phyloP scores from a whole-genome alignment of 768 basidiomycete species.

The Tulasnella sp. region DNA sequence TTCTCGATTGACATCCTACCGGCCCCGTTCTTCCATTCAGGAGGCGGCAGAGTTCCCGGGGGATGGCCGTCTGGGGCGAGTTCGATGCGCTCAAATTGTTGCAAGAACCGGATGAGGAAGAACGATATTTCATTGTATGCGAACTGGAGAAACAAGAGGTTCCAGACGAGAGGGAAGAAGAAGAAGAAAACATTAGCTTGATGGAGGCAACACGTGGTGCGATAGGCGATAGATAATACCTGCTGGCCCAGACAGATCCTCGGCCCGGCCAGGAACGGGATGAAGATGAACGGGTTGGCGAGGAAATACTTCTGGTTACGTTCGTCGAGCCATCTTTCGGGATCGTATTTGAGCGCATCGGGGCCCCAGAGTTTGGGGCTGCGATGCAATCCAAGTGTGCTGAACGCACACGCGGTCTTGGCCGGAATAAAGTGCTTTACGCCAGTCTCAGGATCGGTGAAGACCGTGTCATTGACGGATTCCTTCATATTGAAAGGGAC shows the following conservation, averaged over 20 bases:
- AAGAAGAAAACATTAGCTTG: conserved; percentile 18
- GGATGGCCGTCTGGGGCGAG: conserved; percentile 39
- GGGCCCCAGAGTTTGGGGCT: conserved; percentile 47
- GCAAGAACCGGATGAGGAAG: conserved; percentile 51
- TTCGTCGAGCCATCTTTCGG: conserved; percentile 63
- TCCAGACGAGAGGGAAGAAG: neutral
- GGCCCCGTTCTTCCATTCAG: conserved; percentile 39
- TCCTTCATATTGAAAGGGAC: conserved; percentile 24
- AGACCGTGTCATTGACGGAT: conserved; percentile 2
- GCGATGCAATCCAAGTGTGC: neutral
- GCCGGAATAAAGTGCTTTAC: conserved; percentile 15
- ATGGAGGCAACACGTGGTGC: neutral
- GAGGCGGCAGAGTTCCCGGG: conserved; percentile 45
- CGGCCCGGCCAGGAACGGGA: conserved; percentile 64
- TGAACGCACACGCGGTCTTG: conserved; percentile 9
- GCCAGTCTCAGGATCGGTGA: conserved; percentile 11
- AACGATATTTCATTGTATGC: conserved; percentile 45
- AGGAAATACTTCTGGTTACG: conserved; percentile 17
- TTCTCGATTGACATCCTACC: conserved; percentile 41
- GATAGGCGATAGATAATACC: conserved; percentile 24
- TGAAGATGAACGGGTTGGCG: conserved; percentile 46
- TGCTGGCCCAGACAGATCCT: conserved; percentile 26
- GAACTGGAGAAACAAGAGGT: conserved; percentile 21
- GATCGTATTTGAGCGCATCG: conserved; percentile 67
- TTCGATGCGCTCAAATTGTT: conserved; percentile 40